Base-by-base conservation (phyloP, 225 moss, liverwort and hornwort species). In the Anthoceros angustus region DNA sequence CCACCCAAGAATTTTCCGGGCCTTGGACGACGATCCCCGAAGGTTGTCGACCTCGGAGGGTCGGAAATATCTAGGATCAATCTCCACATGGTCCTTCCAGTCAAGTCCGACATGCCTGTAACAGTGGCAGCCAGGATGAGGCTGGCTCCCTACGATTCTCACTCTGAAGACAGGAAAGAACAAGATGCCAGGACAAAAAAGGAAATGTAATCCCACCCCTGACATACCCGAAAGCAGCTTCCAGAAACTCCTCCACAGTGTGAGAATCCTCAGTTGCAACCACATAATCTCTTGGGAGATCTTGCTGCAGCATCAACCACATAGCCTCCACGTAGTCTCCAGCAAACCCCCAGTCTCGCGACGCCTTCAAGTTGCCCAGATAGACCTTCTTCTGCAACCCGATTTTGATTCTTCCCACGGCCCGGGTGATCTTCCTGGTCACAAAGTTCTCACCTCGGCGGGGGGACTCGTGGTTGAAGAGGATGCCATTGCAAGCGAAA, bases 401-500 rank as follows among this genome's bases (percentile, higher is more conserved):
- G 25, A 93, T 81, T 70, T 86, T 93, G 76, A 93, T 93, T 63
- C 90, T 76, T 23, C 90, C 93, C 66, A 93, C 73, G 12, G 93
- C 93, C 46, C 93, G 76, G 7, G 90, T 93, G 55, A 93, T 93
- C 48, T 93, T 93, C 60, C 93, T 70, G 10, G 93, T 93, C 8
- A 93, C 93, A 41, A 93, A 93, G 48, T 93, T 93, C 77, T 90
- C 93, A 39, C 90, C 93, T 63, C 93, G 70, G n/a, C 93, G 80
- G 14, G 93, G 93, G 12, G 90, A 87, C 79, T 89, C 92, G 71
- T 93, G 92, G 76, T 93, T 93, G 82, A 93, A 93, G 41, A 93
- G 79, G 41, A 93, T 93, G 40, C 93, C 93, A 66, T 93, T 93
- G 77, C 93, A 93, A 7, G 93, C 93, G 68, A 93, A 90, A 10